Base-by-base conservation (phyloP, 1,284 basidiomycete genomes). In the Cutaneotrichosporon arboriforme region DNA sequence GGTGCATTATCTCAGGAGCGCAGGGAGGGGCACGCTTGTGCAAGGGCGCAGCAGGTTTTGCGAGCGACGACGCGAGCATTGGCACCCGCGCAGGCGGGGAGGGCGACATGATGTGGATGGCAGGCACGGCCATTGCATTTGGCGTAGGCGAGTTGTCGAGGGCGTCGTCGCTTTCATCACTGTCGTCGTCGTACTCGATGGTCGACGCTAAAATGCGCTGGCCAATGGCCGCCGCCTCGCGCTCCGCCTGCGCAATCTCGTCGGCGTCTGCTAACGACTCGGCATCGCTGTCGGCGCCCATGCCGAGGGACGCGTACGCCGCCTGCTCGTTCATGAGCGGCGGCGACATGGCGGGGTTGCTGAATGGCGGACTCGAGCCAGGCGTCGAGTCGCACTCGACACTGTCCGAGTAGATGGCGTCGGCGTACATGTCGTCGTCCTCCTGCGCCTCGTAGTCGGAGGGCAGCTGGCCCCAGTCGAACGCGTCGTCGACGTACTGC, bases 361-460 rank as follows among this genome's bases (percentile, higher is more conserved):
- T 31, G 26, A 31, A 31, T 10, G 26, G 26, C 35, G 46, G 40
- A 13, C 31, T 47, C 46, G 37, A 45, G 34, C 44, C 38, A 5
- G n/a, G 36, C 18, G 21, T 47, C 35, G 35, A 18, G 31, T 33
- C 21, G 17, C 26, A 46, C 20, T 41, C 22, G 21, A 40, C 20
- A 23, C 35, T 38, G 39, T 35, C 35, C 1, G 37, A 23, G 31
- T 39, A 14, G 4, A 20, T 20, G 41, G 45, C 52, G 23, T 43
- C 37, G 38, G 23, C 47, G 20, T 42, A 42, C 17, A 44, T 38
- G 53, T 72, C 70, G n/a, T 72, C 70, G 20, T 62, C 64, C 44
- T 58, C 63, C 50, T 68, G 62, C 8, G 57, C 61, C 46, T 73
- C 70, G 47, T 73, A 72, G 46, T 69, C 68, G 7, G 56, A 57